These are phyloP conservation scores for Theileria luwenshuni DNA, from an alignment of 169 alveolate genomes.

Conservation along the genomic window DNA sequence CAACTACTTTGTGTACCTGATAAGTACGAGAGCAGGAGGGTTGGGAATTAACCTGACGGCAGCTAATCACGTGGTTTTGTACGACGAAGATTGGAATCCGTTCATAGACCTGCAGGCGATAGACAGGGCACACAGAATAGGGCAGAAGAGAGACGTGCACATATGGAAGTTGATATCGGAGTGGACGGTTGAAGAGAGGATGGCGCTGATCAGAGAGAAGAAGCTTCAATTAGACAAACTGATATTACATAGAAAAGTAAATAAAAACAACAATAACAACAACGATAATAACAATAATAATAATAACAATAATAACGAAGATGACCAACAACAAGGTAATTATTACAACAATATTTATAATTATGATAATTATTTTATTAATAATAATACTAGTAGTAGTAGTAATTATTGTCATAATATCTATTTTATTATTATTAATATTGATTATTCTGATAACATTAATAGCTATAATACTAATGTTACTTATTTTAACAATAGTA, in stretches of 20 bases:
- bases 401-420: too few relatives aligned
- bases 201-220: constrained; percentile 95
- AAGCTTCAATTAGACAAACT: constrained; percentile 85
- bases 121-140: constrained; percentile 98
- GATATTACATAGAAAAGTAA: constrained; percentile 45
- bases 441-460: too few relatives aligned
- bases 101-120: constrained; percentile 98
- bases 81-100: constrained; percentile 99
- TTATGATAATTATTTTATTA: too few relatives aligned
- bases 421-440: too few relatives aligned
- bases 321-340: constrained; percentile 42
- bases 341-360: too few relatives aligned
- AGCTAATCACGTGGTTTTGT: constrained; percentile 98
- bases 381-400: too few relatives aligned
- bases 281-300: constrained; percentile 4
- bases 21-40: constrained; percentile 95
- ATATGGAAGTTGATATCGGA: constrained; percentile 95
- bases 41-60: constrained; percentile 95
- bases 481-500: background rate
- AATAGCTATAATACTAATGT: too few relatives aligned
- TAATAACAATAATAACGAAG: constrained; percentile 52
- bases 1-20: constrained; percentile 82
- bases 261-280: background rate
- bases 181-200: constrained; percentile 98
- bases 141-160: constrained; percentile 96